A percentile compares a stretch with the other conserved stretches of the same genome.
phyloP scores from a whole-genome alignment of 2,329 filamentous ascomycete genomes.

The Chaetothyriales sp. region DNA sequence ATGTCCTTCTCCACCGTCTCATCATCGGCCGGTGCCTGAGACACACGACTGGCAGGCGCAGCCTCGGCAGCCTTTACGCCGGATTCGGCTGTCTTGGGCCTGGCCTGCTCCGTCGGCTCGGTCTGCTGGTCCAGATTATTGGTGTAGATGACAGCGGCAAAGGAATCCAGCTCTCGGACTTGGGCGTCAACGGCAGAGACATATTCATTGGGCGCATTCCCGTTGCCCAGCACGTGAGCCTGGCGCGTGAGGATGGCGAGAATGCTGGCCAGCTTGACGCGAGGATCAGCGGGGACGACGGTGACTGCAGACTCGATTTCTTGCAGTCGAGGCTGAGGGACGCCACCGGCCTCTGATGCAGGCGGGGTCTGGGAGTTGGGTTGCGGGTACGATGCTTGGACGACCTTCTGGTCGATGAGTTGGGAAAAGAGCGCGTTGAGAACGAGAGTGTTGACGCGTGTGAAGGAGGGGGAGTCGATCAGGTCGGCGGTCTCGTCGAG shows the following conservation, averaged over 20 bases:
- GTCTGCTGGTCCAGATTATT: constrained; percentile 29
- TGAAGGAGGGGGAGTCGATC: constrained; percentile 84
- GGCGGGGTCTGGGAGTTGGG: constrained; percentile 25
- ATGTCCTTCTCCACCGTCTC: constrained; percentile 17
- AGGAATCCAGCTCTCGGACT: constrained; percentile 35
- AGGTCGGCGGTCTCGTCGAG: constrained; percentile 93
- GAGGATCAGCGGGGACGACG: constrained; percentile 31
- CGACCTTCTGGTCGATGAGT: constrained; percentile 70
- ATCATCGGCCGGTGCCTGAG: constrained; percentile 8
- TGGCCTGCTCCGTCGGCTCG: constrained; percentile 12
- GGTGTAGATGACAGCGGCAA: constrained; percentile 37
- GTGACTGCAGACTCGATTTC: constrained; percentile 30
- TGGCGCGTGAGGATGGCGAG: constrained; percentile 82
- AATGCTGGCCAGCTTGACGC: constrained; percentile 71
- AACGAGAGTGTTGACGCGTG: constrained; percentile 69
- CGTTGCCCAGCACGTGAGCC: constrained; percentile 75
- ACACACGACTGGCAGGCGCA: constrained; percentile 8
- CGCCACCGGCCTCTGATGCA: constrained; percentile 38
- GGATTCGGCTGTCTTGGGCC: constrained; percentile 3
- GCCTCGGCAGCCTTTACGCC: constrained; percentile 11
- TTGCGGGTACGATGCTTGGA: constrained; percentile 60
- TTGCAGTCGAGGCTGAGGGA: constrained; percentile 18
- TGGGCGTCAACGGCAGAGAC: constrained; percentile 31
- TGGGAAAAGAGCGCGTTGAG: constrained; percentile 79
- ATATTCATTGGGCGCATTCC: constrained; percentile 37